Evolutionary conservation across 352 stramenopile species (phyloP).

Genomic region (Globisporangium okanoganense): DNA sequence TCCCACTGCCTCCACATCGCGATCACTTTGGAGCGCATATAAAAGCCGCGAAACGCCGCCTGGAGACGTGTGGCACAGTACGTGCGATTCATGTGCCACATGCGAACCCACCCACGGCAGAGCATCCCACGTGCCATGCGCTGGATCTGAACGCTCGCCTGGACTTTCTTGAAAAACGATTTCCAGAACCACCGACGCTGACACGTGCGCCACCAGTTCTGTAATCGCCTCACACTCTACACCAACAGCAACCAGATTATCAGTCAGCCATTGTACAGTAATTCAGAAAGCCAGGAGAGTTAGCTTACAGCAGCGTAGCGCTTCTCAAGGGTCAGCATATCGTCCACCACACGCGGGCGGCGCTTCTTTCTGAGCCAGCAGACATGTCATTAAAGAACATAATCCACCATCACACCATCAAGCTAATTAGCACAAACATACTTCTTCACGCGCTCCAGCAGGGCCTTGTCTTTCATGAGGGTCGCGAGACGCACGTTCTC

Average conservation of each 20-base stretch:
- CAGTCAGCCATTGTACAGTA: background rate
- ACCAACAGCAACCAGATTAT: background rate
- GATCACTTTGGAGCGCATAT: slow-evolving; percentile 37
- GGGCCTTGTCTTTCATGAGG: slow-evolving; percentile 39
- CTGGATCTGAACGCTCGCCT: slow-evolving; percentile 50
- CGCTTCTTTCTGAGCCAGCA: slow-evolving; percentile 32
- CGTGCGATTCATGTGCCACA: slow-evolving; percentile 57
- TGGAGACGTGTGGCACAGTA: slow-evolving; percentile 53
- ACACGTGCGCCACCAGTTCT: slow-evolving; percentile 55
- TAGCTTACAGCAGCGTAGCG: slow-evolving; percentile 34
- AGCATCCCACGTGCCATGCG: slow-evolving; percentile 46
- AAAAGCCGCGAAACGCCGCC: slow-evolving; percentile 49
- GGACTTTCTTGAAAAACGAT: slow-evolving; percentile 36
- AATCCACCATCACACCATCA: background rate
- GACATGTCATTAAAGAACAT: background rate
- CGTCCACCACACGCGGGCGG: slow-evolving; percentile 58
- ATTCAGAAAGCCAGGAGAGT: background rate
- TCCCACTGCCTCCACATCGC: slow-evolving; percentile 55
- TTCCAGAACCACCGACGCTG: slow-evolving; percentile 40
- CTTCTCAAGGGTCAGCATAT: slow-evolving; percentile 67
- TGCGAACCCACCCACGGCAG: slow-evolving; percentile 34
- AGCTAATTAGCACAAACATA: too few relatives aligned
- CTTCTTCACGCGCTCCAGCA: slow-evolving; percentile 38
- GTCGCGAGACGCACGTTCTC: slow-evolving; percentile 58
- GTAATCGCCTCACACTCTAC: slow-evolving; percentile 38